Conservation (phyloP, 306 rosid genomes). For the Malus orientalis region DNA sequence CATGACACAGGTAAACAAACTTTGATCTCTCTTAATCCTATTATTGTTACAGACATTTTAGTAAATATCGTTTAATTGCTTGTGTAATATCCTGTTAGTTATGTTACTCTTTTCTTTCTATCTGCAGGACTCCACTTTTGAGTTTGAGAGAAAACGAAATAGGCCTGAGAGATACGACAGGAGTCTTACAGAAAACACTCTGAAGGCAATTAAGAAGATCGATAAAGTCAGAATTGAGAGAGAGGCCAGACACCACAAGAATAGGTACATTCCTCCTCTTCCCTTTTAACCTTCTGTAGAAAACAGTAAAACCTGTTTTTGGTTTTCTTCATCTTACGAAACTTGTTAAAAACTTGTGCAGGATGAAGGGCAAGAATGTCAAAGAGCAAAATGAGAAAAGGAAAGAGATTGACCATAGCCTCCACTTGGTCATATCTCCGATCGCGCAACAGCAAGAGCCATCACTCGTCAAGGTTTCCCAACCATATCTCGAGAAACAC, state of each 20-base stretch:
- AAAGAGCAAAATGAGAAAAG: constrained; percentile 24
- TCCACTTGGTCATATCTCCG: constrained; percentile 54
- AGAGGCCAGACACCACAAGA: constrained; percentile 35
- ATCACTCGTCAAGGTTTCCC: constrained; percentile 43
- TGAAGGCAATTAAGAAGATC: constrained; percentile 71
- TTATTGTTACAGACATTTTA: background rate
- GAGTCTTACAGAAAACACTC: constrained; percentile 40
- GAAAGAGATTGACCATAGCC: constrained; percentile 41
- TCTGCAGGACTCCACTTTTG: constrained; percentile 71
- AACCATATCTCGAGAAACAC: constrained; percentile 26
- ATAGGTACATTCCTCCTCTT: constrained; percentile 31
- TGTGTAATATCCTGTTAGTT: background rate
- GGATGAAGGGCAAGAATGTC: constrained; percentile 43
- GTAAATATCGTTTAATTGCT: background rate
- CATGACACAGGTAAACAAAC: constrained; percentile 65
- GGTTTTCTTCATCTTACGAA: constrained; percentile 1
- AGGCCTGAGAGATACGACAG: constrained; percentile 87
- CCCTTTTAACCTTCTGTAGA: background rate
- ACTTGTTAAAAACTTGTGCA: constrained; percentile 10
- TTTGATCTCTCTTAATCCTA: background rate
- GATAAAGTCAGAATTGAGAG: constrained; percentile 52
- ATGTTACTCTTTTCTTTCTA: background rate
- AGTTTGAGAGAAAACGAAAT: constrained; percentile 90
- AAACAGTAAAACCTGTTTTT: background rate
- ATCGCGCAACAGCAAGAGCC: constrained; percentile 34